Evolutionary conservation across 1,139 yeast species (phyloP), one percentile per base, ranked within the genome.

Genomic region (Diutina sp.): DNA sequence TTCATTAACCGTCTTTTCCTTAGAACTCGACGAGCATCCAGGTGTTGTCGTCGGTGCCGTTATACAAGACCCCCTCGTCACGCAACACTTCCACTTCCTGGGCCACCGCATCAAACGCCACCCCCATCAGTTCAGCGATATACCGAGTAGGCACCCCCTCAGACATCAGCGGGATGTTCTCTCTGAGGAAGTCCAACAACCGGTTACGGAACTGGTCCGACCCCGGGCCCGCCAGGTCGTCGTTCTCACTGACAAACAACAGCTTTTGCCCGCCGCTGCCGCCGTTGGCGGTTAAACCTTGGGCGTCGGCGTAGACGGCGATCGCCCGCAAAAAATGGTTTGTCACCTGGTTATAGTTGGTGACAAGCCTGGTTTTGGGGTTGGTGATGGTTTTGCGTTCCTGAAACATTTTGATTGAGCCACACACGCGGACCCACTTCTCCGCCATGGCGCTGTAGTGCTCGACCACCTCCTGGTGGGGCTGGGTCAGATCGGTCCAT

Each of bases 271-370:
- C 54, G 67, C 63, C 41, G 68, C 53, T 51, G 9, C 57, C 58
- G 14, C 79, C 25, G 25, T 21, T 21, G 25, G 25, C 25, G 4
- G 25, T 21, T 4, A 21, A 21, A 3, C 25, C 81, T 60, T 78
- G 81, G n/a, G 80, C 76, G 58, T 76, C 78, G 58, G 80, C 67
- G 64, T 85, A 91, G 57, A 79, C 76, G 59, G 80, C 76, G 55
- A 88, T 81, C 6, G 93, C 93, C 60, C 84, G 82, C 58, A 91
- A 72, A 63, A 83, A 82, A 67, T 91, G 97, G 64, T 88, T 85
- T 45, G 87, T 67, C 25, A 90, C 83, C 65, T 87, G 87, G 67
- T 90, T 89, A 66, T 80, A 85, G 65, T 88, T 91, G 8, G 74
- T 76, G 14, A 90, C 72, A 56, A 77, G 79, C 44, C 78, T 77